Conservation (phyloP, 2,329 filamentous ascomycete genomes). For the Westerdykella sp. region DNA sequence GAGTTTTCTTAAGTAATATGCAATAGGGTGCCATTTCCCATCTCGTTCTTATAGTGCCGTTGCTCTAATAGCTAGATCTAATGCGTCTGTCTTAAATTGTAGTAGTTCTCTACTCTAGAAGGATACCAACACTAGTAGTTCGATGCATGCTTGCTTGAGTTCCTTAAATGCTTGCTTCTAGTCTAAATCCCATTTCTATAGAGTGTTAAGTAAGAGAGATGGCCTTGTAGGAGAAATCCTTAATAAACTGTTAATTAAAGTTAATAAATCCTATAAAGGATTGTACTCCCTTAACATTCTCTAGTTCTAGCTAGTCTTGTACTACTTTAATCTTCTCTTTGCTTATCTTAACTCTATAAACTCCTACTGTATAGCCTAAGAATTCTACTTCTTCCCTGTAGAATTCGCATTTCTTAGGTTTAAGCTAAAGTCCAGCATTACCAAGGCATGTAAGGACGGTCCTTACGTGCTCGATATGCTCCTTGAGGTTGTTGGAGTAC, state of each 20-base stretch:
- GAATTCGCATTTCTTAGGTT: background rate
- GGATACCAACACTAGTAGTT: background rate
- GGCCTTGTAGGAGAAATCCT: background rate
- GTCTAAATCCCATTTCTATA: background rate
- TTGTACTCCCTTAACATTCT: slow-evolving; percentile 3
- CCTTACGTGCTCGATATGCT: background rate
- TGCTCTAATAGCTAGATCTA: background rate
- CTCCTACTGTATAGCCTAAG: background rate
- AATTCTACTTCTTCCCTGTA: background rate
- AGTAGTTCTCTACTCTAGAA: background rate
- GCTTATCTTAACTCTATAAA: background rate
- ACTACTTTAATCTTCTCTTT: background rate
- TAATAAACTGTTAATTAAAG: slow-evolving; percentile 3
- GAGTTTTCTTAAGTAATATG: slow-evolving; percentile 2
- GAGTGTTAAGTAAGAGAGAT: background rate
- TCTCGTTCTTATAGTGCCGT: background rate
- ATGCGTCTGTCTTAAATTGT: slow-evolving; percentile 1
- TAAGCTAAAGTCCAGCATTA: background rate
- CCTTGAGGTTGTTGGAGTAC: too few species aligned
- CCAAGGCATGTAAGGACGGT: background rate
- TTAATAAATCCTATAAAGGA: slow-evolving; percentile 7
- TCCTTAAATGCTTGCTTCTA: slow-evolving; percentile 2
- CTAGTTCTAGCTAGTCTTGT: background rate
- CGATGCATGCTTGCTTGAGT: slow-evolving; percentile 1
- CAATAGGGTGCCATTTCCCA: slow-evolving; percentile 1